Percentiles rank a stretch among this genome's conserved stretches.
Evolutionary conservation across 805 yeast species (phyloP).

Genomic region (Hanseniaspora lachancei): DNA sequence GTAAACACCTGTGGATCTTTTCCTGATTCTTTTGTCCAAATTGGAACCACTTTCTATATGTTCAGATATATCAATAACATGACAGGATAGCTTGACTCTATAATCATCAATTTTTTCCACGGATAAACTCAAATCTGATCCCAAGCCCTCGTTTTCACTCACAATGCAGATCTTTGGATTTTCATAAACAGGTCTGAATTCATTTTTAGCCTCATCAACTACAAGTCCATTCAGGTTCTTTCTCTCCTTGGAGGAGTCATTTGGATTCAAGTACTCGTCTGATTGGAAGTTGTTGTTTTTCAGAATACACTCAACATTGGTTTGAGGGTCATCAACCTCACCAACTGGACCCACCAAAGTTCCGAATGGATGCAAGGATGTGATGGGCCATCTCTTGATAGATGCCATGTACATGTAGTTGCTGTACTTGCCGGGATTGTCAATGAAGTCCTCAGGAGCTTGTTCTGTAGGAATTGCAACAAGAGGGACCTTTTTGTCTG

Average conservation of each 20-base stretch:
- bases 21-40: constrained; percentile 78
- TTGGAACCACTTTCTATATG: constrained; percentile 59
- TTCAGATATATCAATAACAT: constrained; percentile 66
- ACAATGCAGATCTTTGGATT: constrained; percentile 54
- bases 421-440: constrained; percentile 71
- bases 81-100: constrained; percentile 66
- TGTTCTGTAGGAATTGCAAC: constrained; percentile 98
- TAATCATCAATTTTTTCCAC: constrained; percentile 41
- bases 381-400: constrained; percentile 97
- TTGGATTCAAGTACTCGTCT: constrained; percentile 57
- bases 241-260: constrained; percentile 24
- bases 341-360: constrained; percentile 82
- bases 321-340: constrained; percentile 55
- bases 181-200: constrained; percentile 39
- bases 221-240: constrained; percentile 18
- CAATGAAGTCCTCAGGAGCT: constrained; percentile 91
- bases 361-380: constrained; percentile 96
- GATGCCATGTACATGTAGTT: constrained; percentile 83
- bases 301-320: constrained; percentile 77
- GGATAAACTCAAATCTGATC: constrained; percentile 70
- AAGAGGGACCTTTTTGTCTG: constrained; percentile 92
- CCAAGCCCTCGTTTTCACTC: constrained; percentile 37
- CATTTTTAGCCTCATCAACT: constrained; percentile 17
- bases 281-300: constrained; percentile 75
- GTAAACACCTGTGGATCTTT: constrained; percentile 78